These are phyloP conservation scores for Vanrija pseudolonga DNA, from an alignment of 1,284 basidiomycete genomes.

Conservation along the genomic window DNA sequence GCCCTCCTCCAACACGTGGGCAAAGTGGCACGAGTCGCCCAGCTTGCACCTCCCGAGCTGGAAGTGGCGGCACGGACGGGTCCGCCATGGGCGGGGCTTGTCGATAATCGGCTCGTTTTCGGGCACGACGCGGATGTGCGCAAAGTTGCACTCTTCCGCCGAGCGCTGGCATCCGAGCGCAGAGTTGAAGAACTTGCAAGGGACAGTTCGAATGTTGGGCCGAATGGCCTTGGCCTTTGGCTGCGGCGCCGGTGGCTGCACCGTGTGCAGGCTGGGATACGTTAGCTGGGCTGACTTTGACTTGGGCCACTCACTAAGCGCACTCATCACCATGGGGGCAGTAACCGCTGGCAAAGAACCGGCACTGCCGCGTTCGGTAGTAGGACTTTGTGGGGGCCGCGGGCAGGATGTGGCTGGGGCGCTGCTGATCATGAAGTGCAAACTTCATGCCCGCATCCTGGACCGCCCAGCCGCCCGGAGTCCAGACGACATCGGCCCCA, in stretches of 20 bases:
- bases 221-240: not conserved
- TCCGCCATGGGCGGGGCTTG: constrained; percentile 42
- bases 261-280: not conserved
- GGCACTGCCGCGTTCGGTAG: constrained; percentile 33
- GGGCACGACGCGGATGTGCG: constrained; percentile 42
- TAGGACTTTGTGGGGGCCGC: constrained; percentile 11
- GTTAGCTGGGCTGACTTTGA: too few species aligned
- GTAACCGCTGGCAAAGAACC: constrained; percentile 37
- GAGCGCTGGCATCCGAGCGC: constrained; percentile 37
- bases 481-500: constrained; percentile 37
- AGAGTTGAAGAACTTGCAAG: constrained; percentile 47
- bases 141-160: constrained; percentile 32
- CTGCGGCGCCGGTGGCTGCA: not conserved
- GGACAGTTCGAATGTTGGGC: constrained; percentile 16
- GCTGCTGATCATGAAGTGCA: constrained; percentile 11
- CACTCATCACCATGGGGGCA: constrained; percentile 45
- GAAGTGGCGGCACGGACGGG: constrained; percentile 43
- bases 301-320: constrained; percentile 35
- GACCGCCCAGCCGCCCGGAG: constrained; percentile 41
- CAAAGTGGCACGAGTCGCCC: constrained; percentile 47
- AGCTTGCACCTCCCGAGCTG: constrained; percentile 38
- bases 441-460: constrained; percentile 40
- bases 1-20: constrained; percentile 31
- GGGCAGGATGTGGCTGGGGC: not conserved
- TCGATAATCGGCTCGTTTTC: constrained; percentile 23